Base-by-base conservation (phyloP, 306 rosid genomes). In the Quercus agrifolia region DNA sequence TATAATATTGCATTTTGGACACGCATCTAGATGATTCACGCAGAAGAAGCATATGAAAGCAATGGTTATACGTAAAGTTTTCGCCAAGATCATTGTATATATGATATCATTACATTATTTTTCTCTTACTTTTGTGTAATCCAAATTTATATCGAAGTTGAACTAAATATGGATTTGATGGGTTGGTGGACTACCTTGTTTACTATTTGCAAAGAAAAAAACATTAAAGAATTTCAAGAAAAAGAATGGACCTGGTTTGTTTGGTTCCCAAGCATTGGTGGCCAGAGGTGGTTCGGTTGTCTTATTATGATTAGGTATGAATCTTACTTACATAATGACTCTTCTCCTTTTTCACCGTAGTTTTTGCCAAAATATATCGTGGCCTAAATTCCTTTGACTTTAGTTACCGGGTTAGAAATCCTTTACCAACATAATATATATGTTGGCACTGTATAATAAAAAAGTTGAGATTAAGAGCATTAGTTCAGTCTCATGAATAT, bases 121-220 rank as follows among this genome's bases (percentile, higher is more conserved):
- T 49, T 49, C 5, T 33, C 18, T 57, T 38, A 15, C 21, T 54
- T 35, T 23, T 38, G 54, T 64, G 81, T 80, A 27, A 19, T 80
- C 71, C 57, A 70, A 18, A 68, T 61, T 63, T 52, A 9, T 44
- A 7, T 74, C 35, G 23, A 11, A 20, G 59, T 49, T 38, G 78
- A 59, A 41, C 38, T 20, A 72, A 41, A 38, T 38, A 69, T 76
- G 44, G 84, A 76, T 87, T 77, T 70, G 86, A 82, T 82, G 66
- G 81, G 85, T 77, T 85, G 87, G 79, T 85, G 87, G 77, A 77
- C 90, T 58, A 84, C 80, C 77, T 51, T 55, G 79, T 71, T 76
- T 79, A 79, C 80, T 67, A 64, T 70, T 80, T 70, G 73, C 46
- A 28, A 14, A 59, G 10, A 20, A 8, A 20, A 20, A 6, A 20